These are phyloP conservation scores for Verticillium tricorpus DNA, from an alignment of 2,329 filamentous ascomycete genomes.

Conservation along the genomic window DNA sequence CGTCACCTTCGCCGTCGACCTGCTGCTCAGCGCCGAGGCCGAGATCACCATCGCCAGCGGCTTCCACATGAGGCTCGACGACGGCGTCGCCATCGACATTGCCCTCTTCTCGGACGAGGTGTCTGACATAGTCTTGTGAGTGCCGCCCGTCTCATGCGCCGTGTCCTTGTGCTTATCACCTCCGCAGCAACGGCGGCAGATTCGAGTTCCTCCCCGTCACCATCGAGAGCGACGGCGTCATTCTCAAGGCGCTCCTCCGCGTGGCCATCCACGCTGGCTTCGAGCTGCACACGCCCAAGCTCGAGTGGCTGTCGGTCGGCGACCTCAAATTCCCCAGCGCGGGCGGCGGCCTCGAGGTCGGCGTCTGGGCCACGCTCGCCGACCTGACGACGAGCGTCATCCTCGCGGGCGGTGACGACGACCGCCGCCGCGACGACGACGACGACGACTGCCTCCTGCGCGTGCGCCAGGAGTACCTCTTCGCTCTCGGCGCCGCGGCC, in stretches of 20 bases:
- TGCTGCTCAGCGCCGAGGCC: conserved; percentile 43
- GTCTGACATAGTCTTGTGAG: conserved; percentile 45
- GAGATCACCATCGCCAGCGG: conserved; percentile 47
- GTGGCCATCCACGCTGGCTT: conserved; percentile 42
- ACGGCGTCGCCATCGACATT: conserved; percentile 42
- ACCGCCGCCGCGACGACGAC: conserved; percentile 8
- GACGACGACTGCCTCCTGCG: conserved; percentile 36
- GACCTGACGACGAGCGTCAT: conserved; percentile 51
- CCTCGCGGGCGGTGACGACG: conserved; percentile 19
- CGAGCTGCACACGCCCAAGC: conserved; percentile 17
- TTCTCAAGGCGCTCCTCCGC: conserved; percentile 33
- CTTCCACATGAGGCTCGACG: conserved; percentile 50
- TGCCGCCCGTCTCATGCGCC: conserved; percentile 1
- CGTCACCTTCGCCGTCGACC: conserved; percentile 42
- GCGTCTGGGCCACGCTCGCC: conserved; percentile 47
- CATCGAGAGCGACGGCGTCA: conserved; percentile 33
- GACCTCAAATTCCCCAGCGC: conserved; percentile 19
- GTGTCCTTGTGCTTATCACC: not conserved
- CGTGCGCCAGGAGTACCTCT: conserved; percentile 43
- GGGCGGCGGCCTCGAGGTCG: conserved; percentile 41
- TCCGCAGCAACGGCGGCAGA: conserved; percentile 40
- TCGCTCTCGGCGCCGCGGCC: conserved; percentile 49
- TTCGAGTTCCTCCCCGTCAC: conserved; percentile 56
- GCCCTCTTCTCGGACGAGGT: conserved; percentile 45
- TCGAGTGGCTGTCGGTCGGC: conserved; percentile 9